Evolutionary conservation across 1,284 basidiomycete genomes (phyloP).

Genomic region (Pisolithus thermaeus): DNA sequence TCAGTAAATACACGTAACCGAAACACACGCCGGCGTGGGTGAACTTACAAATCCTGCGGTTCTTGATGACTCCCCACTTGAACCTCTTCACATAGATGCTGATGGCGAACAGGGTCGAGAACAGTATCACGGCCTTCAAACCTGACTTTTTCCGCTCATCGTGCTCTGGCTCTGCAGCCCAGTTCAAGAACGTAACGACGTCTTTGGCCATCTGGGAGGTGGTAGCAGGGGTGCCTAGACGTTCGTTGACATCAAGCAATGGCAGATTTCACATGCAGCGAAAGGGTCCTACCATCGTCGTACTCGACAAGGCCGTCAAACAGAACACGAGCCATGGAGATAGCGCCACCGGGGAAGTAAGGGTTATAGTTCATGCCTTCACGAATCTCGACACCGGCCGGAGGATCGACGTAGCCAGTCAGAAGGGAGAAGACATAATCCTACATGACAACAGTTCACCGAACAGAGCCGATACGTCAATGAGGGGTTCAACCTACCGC

Average conservation of each 20-base stretch:
- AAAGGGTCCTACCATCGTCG: conserved; percentile 64
- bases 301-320: conserved; percentile 96
- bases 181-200: conserved; percentile 90
- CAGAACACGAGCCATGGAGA: conserved; percentile 96
- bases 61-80: conserved; percentile 93
- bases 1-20: conserved; percentile 9
- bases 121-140: conserved; percentile 87
- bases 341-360: conserved; percentile 96
- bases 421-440: conserved; percentile 97
- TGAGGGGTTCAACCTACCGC: conserved; percentile 47
- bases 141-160: conserved; percentile 97
- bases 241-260: conserved; percentile 3
- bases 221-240: conserved; percentile 86
- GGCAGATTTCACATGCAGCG: background rate
- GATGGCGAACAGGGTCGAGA: conserved; percentile 78
- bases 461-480: background rate
- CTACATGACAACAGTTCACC: conserved; percentile 42
- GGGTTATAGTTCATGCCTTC: conserved; percentile 99
- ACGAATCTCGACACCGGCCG: conserved; percentile 93
- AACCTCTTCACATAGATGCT: conserved; percentile 90
- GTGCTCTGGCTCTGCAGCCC: conserved; percentile 96
- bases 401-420: conserved; percentile 96
- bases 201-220: conserved; percentile 99
- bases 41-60: conserved; percentile 79
- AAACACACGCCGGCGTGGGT: background rate